A percentile compares a stretch with the other conserved stretches of the same genome.
phyloP scores from a whole-genome alignment of 2,329 filamentous ascomycete genomes.

The Xylaria sp. region DNA sequence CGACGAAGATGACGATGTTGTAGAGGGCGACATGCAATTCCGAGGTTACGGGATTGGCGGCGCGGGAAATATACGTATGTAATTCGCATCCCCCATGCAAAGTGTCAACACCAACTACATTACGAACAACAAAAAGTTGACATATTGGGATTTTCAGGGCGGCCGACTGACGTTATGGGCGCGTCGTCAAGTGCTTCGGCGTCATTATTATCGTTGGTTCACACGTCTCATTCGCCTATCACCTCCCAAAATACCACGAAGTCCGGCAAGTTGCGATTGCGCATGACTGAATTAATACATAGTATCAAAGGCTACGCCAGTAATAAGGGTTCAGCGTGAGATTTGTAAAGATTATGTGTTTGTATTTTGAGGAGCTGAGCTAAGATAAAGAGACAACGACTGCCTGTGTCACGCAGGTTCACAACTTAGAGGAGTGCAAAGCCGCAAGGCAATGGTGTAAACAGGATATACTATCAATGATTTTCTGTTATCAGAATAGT shows the following conservation, averaged over 20 bases:
- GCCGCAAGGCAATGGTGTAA: conserved; percentile 6
- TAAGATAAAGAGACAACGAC: neutral
- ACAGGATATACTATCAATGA: no score
- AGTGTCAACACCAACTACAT: neutral
- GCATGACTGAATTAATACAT: conserved; percentile 17
- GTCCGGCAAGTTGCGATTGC: conserved; percentile 12
- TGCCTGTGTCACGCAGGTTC: neutral
- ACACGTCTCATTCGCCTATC: neutral
- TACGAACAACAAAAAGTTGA: neutral
- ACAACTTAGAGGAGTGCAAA: neutral
- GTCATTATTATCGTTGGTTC: conserved; percentile 18
- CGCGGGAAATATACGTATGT: conserved; percentile 32
- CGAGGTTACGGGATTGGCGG: conserved; percentile 34
- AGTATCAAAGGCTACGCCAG: neutral
- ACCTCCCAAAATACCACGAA: neutral
- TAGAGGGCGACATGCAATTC: conserved; percentile 21
- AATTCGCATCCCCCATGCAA: neutral
- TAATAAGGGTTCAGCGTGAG: neutral
- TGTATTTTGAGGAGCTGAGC: neutral
- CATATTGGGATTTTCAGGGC: conserved; percentile 4
- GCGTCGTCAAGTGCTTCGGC: conserved; percentile 21
- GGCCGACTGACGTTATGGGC: conserved; percentile 28
- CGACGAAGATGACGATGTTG: neutral
- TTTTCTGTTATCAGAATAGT: no score
- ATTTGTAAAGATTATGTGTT: neutral